Percentiles rank a stretch among this genome's conserved stretches.
Evolutionary conservation across 2,329 filamentous ascomycete species (phyloP).

Genomic region (Pezicula neosporulosa): DNA sequence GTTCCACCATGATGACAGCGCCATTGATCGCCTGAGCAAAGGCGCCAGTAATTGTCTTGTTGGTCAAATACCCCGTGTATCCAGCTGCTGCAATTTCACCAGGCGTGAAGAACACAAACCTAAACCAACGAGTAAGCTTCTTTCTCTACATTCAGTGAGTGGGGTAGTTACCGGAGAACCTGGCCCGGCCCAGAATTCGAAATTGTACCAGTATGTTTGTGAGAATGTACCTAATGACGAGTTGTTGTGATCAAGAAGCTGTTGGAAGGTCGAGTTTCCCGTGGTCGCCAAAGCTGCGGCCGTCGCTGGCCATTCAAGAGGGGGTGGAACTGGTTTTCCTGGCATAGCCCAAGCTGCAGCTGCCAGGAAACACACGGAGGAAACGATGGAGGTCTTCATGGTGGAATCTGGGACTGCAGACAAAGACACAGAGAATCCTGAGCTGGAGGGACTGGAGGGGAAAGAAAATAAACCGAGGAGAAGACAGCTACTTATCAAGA

Average conservation of each 20-base stretch:
- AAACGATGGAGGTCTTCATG: not conserved
- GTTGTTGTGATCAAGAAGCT: conserved; percentile 53
- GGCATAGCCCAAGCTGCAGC: not conserved
- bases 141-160: conserved; percentile 35
- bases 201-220: conserved; percentile 48
- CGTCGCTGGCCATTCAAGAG: not conserved
- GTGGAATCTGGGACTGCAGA: not conserved
- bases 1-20: conserved; percentile 49
- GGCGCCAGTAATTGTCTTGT: conserved; percentile 40
- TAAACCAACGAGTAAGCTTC: conserved; percentile 40
- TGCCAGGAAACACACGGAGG: not conserved
- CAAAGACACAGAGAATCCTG: too few species aligned
- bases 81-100: conserved; percentile 43
- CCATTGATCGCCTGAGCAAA: conserved; percentile 46
- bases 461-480: too few species aligned
- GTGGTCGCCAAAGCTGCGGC: not conserved
- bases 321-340: not conserved
- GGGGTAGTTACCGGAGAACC: conserved; percentile 41
- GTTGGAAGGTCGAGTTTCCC: conserved; percentile 36
- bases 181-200: conserved; percentile 45
- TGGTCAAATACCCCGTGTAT: conserved; percentile 45
- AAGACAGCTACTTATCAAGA: too few species aligned
- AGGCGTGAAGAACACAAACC: conserved; percentile 43
- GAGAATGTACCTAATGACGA: conserved; percentile 47
- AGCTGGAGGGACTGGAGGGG: too few species aligned